Evolutionary conservation across 257 asterid genomes (phyloP), one percentile per base, ranked within the genome.

Genomic region (Misopates orontium): DNA sequence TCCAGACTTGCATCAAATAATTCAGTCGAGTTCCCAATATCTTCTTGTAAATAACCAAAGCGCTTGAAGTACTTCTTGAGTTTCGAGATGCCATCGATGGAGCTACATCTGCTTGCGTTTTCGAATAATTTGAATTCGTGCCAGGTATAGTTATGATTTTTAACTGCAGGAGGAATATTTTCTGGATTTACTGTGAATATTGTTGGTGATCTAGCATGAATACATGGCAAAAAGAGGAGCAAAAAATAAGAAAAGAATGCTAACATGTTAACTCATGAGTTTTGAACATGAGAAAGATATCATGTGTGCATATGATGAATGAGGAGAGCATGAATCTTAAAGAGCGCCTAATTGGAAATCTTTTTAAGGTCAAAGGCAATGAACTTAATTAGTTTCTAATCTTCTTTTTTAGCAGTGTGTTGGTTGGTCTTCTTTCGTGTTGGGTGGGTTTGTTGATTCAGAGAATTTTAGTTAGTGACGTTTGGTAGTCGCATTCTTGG

Each of bases 31-130:
- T 73, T 80, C 12, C 8, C 16, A 16, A 10, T 22, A 0, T 56
- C 61, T 13, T 69, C 70, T 1, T 74, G 74, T 20, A 86, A 55
- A 50, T 86, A 91, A 15, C 96, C 96, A 4, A 91, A 91, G 11
- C 56, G 77, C 32, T 71, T 65, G 56, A 88, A 77, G 48, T 91
- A 91, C 16, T 63, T 81, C 78, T 84, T 91, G 72, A 91, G 86
- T 16, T 83, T 60, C 1, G 89, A 82, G 23, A 86, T 79, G 31
- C 88, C 85, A 9, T 59, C 15, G 54, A 84, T 16, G 32, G 51
- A 48, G 70, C 70, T 84, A 53, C 92, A 95, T 63, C 67, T 82
- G 36, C 60, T 64, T 4, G 83, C 85, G 22, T 74, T 69, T n/a
- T 42, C 56, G 40, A 85, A 67, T 12, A 18, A 75, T 14, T 62